These are phyloP conservation scores for Aspergillus fructus DNA, from an alignment of 2,329 filamentous ascomycete genomes.

Conservation along the genomic window DNA sequence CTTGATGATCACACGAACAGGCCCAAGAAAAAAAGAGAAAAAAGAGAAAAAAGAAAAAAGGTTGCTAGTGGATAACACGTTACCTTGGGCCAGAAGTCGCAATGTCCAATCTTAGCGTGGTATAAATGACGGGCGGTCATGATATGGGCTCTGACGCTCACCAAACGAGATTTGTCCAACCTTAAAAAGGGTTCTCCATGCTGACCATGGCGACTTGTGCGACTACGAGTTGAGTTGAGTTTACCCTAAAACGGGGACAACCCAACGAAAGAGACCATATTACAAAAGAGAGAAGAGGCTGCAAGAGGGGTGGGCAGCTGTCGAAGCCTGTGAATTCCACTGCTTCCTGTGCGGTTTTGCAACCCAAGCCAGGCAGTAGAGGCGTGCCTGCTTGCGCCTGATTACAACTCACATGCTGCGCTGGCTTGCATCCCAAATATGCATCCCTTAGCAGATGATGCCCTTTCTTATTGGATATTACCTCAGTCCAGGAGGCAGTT, in stretches of 20 bases:
- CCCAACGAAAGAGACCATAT: background rate
- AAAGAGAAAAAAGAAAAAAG: background rate
- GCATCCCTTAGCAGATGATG: slow-evolving; percentile 10
- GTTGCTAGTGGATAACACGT: slow-evolving; percentile 12
- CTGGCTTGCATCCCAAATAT: slow-evolving; percentile 21
- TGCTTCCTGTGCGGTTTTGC: slow-evolving; percentile 17
- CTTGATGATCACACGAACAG: slow-evolving; percentile 21
- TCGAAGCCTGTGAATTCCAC: slow-evolving; percentile 15
- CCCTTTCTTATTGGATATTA: slow-evolving; percentile 17
- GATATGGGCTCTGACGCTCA: slow-evolving; percentile 14
- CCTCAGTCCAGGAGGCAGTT: slow-evolving; percentile 13
- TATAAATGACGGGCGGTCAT: slow-evolving; percentile 14
- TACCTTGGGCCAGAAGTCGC: slow-evolving; percentile 16
- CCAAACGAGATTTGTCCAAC: slow-evolving; percentile 21
- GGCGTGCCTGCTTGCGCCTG: slow-evolving; percentile 12
- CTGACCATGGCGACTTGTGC: slow-evolving; percentile 14
- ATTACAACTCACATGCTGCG: slow-evolving; percentile 32
- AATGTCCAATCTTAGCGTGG: slow-evolving; percentile 17
- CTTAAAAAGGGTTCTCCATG: slow-evolving; percentile 11
- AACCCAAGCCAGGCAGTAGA: slow-evolving; percentile 20
- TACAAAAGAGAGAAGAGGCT: background rate
- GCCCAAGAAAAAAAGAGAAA: slow-evolving; percentile 9
- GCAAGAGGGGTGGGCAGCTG: slow-evolving; percentile 9
- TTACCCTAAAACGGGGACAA: slow-evolving; percentile 3
- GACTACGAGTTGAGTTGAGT: slow-evolving; percentile 2